A percentile compares a stretch with the other conserved stretches of the same genome.
Conservation (phyloP, 192 early-diverging fungal genomes). For the Entomortierella lignicola region DNA sequence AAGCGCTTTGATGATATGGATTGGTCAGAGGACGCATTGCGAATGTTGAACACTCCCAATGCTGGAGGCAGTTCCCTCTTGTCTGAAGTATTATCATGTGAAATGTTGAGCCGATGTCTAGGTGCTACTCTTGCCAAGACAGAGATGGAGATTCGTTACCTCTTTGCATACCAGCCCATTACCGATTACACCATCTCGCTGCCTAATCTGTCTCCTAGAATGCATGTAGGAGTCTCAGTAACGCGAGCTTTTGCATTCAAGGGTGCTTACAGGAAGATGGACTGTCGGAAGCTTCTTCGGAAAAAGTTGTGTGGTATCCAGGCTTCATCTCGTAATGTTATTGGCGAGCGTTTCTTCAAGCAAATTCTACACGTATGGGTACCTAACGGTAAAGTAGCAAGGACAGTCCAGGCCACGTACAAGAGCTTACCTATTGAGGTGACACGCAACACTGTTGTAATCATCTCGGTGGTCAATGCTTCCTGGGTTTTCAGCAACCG, state of each 20-base stretch:
- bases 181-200: conserved; percentile 60
- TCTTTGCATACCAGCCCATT: conserved; percentile 55
- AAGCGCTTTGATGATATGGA: conserved; percentile 48
- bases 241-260: conserved; percentile 60
- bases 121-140: conserved; percentile 59
- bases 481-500: conserved; percentile 54
- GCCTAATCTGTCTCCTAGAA: conserved; percentile 35
- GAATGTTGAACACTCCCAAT: conserved; percentile 57
- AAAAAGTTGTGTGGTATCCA: conserved; percentile 58
- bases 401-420: conserved; percentile 52
- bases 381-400: conserved; percentile 54
- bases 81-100: conserved; percentile 61
- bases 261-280: conserved; percentile 44
- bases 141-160: conserved; percentile 63
- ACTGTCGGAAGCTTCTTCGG: conserved; percentile 52
- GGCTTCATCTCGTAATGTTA: conserved; percentile 54
- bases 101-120: conserved; percentile 56
- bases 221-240: conserved; percentile 58
- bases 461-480: conserved; percentile 52
- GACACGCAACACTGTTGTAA: conserved; percentile 53
- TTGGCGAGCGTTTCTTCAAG: conserved; percentile 53
- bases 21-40: conserved; percentile 39
- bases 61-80: conserved; percentile 60
- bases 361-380: conserved; percentile 68
- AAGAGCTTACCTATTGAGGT: conserved; percentile 29